Evolutionary conservation across 345 rosid genomes (phyloP), one percentile per base, ranked within the genome.

Genomic region (Melaleuca quinquenervia): DNA sequence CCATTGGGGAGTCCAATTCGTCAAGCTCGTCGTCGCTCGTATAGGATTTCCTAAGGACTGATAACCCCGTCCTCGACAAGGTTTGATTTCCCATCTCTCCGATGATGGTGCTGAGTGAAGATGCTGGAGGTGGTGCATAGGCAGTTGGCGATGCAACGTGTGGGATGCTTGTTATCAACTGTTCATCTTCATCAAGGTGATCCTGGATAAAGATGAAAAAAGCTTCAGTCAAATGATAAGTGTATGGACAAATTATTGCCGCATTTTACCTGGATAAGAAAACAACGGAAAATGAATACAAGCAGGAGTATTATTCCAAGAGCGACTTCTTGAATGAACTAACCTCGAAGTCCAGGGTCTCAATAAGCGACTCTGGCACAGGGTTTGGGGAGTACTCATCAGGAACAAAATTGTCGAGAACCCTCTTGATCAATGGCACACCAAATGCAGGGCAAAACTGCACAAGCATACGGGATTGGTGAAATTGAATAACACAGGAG

Each of bases 11-110:
- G 91, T 94, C 99, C 88, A 96, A 87, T 87, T 95, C 98, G 29
- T 94, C 96, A 15, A 96, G 95, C 90, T 96, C 99, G 41, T 96
- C 99, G 27, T 97, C 98, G 8, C 99, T 96, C 1, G 95, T 92
- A 89, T 95, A 93, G 14, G 97, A 91, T 86, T 95, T 96, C 88
- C 87, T 92, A 58, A 91, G 93, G 86, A 94, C 87, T 0, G 95
- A 87, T 89, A 95, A 92, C 85, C 91, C 89, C 51, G 92, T 90
- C 88, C 93, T 90, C n/a, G 88, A 91, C 85, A 88, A 76, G 41
- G 82, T 50, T 10, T 90, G 93, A 83, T 85, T 91, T 85, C 91
- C 89, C 10, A 92, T 86, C 24, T 95, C 96, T 84, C 96, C 96
- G 44, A 92, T 93, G 82, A 93, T 83, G 83, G 88, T 80, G 32